Conservation (phyloP, 1,139 yeast species). For the Meyerozyma carpophila region DNA sequence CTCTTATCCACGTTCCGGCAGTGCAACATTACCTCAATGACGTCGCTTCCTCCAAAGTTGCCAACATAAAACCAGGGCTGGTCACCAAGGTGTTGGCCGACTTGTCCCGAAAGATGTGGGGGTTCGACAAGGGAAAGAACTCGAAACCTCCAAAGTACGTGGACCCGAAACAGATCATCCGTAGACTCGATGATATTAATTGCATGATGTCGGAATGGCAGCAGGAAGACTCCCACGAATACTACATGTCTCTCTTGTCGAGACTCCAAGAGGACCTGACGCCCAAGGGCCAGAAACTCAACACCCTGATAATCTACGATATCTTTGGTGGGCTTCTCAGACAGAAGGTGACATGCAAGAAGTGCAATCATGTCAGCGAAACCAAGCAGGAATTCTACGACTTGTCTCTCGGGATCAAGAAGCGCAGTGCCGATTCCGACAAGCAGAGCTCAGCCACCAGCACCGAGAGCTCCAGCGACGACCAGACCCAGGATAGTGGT, state of each 20-base stretch:
- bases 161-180: constrained; percentile 71
- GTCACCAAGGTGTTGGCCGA: constrained; percentile 74
- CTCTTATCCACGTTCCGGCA: constrained; percentile 86
- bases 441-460: constrained; percentile 4
- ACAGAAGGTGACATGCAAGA: constrained; percentile 79
- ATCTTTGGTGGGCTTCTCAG: constrained; percentile 88
- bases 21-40: constrained; percentile 76
- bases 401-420: constrained; percentile 66
- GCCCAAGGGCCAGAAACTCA: constrained; percentile 79
- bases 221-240: constrained; percentile 97
- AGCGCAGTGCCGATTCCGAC: constrained; percentile 25
- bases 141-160: constrained; percentile 34
- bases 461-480: constrained; percentile 7
- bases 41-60: constrained; percentile 48
- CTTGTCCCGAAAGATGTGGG: constrained; percentile 65
- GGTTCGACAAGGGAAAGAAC: constrained; percentile 18
- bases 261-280: constrained; percentile 88
- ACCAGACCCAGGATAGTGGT: background rate
- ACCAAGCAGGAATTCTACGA: constrained; percentile 95
- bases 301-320: constrained; percentile 79
- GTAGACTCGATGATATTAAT: constrained; percentile 75
- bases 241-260: constrained; percentile 85
- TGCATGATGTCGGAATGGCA: constrained; percentile 97
- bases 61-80: constrained; percentile 46
- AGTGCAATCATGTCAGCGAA: constrained; percentile 74